Conservation (phyloP, 2,329 filamentous ascomycete genomes). For the Lachnellula occidentalis region DNA sequence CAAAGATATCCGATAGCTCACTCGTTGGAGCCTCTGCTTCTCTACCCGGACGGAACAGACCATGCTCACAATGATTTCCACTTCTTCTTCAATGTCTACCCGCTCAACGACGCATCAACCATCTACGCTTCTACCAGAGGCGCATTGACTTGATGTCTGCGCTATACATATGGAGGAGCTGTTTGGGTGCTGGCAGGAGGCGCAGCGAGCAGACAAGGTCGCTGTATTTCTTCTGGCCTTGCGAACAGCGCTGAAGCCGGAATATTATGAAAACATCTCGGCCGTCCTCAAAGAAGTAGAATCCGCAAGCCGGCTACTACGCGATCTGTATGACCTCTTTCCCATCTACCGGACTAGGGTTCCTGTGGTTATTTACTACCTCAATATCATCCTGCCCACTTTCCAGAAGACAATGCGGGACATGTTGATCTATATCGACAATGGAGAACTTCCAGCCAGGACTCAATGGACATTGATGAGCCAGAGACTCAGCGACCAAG, state of each 20-base stretch:
- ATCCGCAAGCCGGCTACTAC: conserved; percentile 40
- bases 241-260: conserved; percentile 38
- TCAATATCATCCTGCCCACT: conserved; percentile 52
- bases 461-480: conserved; percentile 55
- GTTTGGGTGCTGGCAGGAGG: conserved; percentile 48
- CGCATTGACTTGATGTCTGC: conserved; percentile 28
- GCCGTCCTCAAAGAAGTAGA: conserved; percentile 35
- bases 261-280: conserved; percentile 42
- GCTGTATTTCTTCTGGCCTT: conserved; percentile 45
- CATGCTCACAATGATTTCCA: conserved; percentile 10
- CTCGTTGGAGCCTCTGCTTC: conserved; percentile 20
- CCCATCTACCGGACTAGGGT: conserved; percentile 46
- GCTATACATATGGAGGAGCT: conserved; percentile 26
- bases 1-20: conserved; percentile 6
- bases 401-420: conserved; percentile 47
- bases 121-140: conserved; percentile 14
- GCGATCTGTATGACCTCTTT: conserved; percentile 49
- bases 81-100: conserved; percentile 6
- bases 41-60: conserved; percentile 5
- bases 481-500: conserved; percentile 48
- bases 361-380: conserved; percentile 47
- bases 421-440: conserved; percentile 47
- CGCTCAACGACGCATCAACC: conserved; percentile 12
- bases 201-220: conserved; percentile 46
- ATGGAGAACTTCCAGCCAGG: conserved; percentile 42